Conservation (phyloP, 805 yeast species). For the Komagataella phaffii region DNA sequence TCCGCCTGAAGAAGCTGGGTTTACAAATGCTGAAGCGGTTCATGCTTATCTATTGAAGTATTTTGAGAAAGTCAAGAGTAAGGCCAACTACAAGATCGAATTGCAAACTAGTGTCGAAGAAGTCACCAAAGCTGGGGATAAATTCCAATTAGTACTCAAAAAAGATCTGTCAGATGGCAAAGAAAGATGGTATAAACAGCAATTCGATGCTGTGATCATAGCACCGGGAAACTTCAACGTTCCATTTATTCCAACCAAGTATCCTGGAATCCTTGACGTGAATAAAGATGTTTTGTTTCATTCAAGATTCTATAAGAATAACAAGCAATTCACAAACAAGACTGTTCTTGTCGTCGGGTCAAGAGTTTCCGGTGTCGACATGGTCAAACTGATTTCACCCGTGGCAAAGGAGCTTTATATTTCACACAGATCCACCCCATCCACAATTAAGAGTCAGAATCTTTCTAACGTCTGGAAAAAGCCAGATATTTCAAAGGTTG, state of each 20-base stretch:
- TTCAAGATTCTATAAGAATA: constrained; percentile 30
- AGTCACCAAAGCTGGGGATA: constrained; percentile 12
- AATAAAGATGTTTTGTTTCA: constrained; percentile 39
- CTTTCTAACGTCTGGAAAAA: constrained; percentile 12
- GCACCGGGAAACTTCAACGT: constrained; percentile 27
- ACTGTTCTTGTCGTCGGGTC: constrained; percentile 15
- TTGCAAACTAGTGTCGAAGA: constrained; percentile 25
- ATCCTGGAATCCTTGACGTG: constrained; percentile 30
- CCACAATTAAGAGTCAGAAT: constrained; percentile 18
- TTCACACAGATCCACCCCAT: constrained; percentile 13
- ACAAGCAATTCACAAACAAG: constrained; percentile 10
- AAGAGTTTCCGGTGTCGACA: constrained; percentile 17
- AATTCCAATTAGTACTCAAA: constrained; percentile 19
- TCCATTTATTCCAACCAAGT: constrained; percentile 24
- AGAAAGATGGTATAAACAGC: constrained; percentile 25
- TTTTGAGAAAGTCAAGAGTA: constrained; percentile 11
- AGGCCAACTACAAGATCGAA: constrained; percentile 12
- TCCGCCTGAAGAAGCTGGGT: constrained; percentile 8
- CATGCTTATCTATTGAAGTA: constrained; percentile 19
- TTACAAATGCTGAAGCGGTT: constrained; percentile 14
- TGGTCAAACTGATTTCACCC: constrained; percentile 12
- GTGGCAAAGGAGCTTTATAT: constrained; percentile 9
- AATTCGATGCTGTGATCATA: constrained; percentile 27
- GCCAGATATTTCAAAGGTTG: constrained; percentile 10
- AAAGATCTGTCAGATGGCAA: constrained; percentile 8